Conservation (phyloP, 2,329 filamentous ascomycete species). For the Colletotrichum karsti region DNA sequence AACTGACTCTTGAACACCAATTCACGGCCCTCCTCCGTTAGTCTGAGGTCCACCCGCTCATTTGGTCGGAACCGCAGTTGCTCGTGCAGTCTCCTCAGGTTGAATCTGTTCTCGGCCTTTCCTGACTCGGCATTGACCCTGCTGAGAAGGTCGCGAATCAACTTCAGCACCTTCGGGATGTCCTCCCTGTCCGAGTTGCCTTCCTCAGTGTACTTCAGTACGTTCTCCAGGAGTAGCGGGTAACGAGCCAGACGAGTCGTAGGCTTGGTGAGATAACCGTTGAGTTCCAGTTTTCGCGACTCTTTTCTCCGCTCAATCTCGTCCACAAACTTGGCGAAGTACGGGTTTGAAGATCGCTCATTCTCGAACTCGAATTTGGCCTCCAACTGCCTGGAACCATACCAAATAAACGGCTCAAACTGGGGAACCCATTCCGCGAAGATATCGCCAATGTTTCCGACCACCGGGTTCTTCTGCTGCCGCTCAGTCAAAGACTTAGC, state of each 20-base stretch:
- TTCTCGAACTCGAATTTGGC: slow-evolving; percentile 99
- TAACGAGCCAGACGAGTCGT: slow-evolving; percentile 95
- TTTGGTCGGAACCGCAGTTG: slow-evolving; percentile 90
- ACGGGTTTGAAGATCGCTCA: slow-evolving; percentile 85
- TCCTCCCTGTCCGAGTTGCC: slow-evolving; percentile 91
- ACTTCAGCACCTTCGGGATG: slow-evolving; percentile 85
- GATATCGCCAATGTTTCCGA: slow-evolving; percentile 90
- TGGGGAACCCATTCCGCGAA: slow-evolving; percentile 91
- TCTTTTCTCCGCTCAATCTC: slow-evolving; percentile 97
- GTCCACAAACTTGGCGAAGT: slow-evolving; percentile 91
- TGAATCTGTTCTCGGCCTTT: slow-evolving; percentile 97
- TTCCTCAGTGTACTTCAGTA: slow-evolving; percentile 90
- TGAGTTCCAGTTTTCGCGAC: slow-evolving; percentile 94
- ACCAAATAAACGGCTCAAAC: slow-evolving; percentile 96
- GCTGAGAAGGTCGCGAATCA: slow-evolving; percentile 87
- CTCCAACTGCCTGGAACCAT: slow-evolving; percentile 94
- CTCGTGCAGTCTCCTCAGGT: slow-evolving; percentile 89
- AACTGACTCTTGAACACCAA: slow-evolving; percentile 93
- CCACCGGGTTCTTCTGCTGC: slow-evolving; percentile 90
- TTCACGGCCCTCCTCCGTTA: slow-evolving; percentile 93
- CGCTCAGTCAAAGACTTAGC: slow-evolving; percentile 88
- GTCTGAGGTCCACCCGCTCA: slow-evolving; percentile 90
- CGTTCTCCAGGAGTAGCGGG: slow-evolving; percentile 88
- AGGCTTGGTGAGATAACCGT: slow-evolving; percentile 97
- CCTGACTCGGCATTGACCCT: slow-evolving; percentile 95